A percentile compares a stretch with the other conserved stretches of the same genome.
These are phyloP conservation scores for Medicago ruthenica DNA, from an alignment of 306 rosid species.

Conservation along the genomic window DNA sequence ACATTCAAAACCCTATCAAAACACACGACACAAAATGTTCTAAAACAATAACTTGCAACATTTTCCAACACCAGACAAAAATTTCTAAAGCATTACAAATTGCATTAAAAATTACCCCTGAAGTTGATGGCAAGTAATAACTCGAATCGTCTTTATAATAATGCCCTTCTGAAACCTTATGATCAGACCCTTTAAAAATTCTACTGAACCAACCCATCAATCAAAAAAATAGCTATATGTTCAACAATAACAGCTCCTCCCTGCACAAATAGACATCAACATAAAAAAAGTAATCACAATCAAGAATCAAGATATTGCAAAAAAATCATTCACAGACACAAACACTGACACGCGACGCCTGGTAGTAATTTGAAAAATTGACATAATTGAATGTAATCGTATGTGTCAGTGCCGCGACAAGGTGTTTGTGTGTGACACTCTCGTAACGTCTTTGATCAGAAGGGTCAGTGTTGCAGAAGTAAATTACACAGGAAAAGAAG, in stretches of 20 bases:
- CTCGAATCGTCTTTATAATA: slow-evolving; percentile 59
- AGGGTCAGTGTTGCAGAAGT: not conserved
- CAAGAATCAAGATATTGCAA: not conserved
- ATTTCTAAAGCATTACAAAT: not conserved
- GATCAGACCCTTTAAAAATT: slow-evolving; percentile 75
- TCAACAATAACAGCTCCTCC: slow-evolving; percentile 39
- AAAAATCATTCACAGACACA: not conserved
- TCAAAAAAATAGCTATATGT: slow-evolving; percentile 36
- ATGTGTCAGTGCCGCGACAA: too few species aligned
- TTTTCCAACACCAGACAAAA: not conserved
- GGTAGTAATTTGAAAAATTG: too few species aligned
- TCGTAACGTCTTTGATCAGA: too few species aligned
- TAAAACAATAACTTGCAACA: slow-evolving; percentile 5
- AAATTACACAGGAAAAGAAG: not conserved
- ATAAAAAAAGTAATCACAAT: slow-evolving; percentile 17
- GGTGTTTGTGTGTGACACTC: too few species aligned
- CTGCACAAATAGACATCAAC: slow-evolving; percentile 60
- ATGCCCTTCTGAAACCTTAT: slow-evolving; percentile 70
- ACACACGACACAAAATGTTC: not conserved
- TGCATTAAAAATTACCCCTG: slow-evolving; percentile 60
- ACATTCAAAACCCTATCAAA: slow-evolving; percentile 51
- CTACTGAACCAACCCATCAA: slow-evolving; percentile 86
- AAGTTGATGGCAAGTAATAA: slow-evolving; percentile 66
- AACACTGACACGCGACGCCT: too few species aligned
- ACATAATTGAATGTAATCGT: too few species aligned